Percentiles rank a stretch among this genome's conserved stretches.
Conservation (phyloP, 1,284 basidiomycete species). For the Ustilago nuda region DNA sequence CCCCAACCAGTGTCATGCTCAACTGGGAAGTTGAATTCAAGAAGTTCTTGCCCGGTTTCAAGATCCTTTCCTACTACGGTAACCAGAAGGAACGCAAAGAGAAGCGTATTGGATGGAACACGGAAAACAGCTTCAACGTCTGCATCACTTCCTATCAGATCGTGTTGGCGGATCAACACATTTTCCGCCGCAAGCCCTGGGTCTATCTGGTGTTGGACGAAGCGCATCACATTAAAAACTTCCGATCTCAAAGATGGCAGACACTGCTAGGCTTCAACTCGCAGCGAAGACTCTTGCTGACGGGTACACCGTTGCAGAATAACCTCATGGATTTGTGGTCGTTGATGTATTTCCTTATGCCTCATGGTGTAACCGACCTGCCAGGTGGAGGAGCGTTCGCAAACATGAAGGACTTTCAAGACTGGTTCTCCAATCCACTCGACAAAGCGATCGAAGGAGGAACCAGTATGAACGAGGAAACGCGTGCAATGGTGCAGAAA, state of each 20-base stretch:
- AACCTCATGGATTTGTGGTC: slow-evolving; percentile 97
- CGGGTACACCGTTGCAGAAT: slow-evolving; percentile 94
- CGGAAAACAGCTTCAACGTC: slow-evolving; percentile 91
- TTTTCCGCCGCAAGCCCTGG: slow-evolving; percentile 95
- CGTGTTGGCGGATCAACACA: slow-evolving; percentile 87
- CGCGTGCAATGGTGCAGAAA: slow-evolving; percentile 85
- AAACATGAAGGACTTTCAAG: slow-evolving; percentile 91
- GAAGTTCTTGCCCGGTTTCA: slow-evolving; percentile 95
- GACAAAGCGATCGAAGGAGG: slow-evolving; percentile 94
- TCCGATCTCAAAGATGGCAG: slow-evolving; percentile 94
- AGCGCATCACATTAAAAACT: slow-evolving; percentile 99
- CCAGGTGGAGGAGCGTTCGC: slow-evolving; percentile 80
- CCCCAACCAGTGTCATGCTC: slow-evolving; percentile 91
- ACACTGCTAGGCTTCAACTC: slow-evolving; percentile 93
- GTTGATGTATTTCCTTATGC: slow-evolving; percentile 94
- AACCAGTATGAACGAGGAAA: slow-evolving; percentile 83
- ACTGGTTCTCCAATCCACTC: slow-evolving; percentile 90
- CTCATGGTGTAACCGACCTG: slow-evolving; percentile 72
- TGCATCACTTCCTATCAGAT: slow-evolving; percentile 96
- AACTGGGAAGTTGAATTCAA: slow-evolving; percentile 99
- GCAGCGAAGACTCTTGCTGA: slow-evolving; percentile 85
- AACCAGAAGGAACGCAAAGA: slow-evolving; percentile 91
- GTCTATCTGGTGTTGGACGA: slow-evolving; percentile 97
- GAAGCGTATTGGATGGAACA: slow-evolving; percentile 91
- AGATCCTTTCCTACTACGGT: slow-evolving; percentile 90